These are phyloP conservation scores for Aspergillus cejpii DNA, from an alignment of 2,329 filamentous ascomycete genomes.

Conservation along the genomic window DNA sequence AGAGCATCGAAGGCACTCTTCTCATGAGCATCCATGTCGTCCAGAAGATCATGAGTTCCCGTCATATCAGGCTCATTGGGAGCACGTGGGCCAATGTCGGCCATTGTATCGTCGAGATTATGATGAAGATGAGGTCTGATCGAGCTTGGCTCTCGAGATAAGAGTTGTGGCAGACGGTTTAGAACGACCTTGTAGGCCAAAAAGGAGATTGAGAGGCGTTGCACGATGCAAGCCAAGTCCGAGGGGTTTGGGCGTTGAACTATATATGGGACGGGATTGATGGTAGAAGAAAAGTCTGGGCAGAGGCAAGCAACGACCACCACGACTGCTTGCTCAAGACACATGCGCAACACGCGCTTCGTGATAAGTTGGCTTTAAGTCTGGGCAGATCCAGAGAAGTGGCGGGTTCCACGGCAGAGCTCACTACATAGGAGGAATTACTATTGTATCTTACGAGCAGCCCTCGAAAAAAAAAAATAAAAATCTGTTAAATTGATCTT, in stretches of 20 bases:
- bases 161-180: constrained; percentile 10
- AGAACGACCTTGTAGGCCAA: constrained; percentile 5
- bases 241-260: constrained; percentile 11
- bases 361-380: constrained; percentile 18
- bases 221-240: constrained; percentile 20
- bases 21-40: constrained; percentile 53
- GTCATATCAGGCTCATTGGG: constrained; percentile 46
- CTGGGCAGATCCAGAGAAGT: constrained; percentile 12
- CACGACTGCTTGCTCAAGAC: constrained; percentile 12
- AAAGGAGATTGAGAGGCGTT: constrained; percentile 12
- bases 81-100: constrained; percentile 37
- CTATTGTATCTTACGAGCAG: too few species aligned
- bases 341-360: constrained; percentile 15
- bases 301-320: constrained; percentile 13
- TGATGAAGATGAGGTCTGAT: constrained; percentile 6
- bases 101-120: constrained; percentile 23
- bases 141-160: constrained; percentile 11
- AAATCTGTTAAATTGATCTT: neutral
- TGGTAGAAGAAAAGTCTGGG: constrained; percentile 14
- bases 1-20: constrained; percentile 65
- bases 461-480: constrained; percentile 9
- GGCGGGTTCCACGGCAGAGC: constrained; percentile 8
- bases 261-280: constrained; percentile 15
- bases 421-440: constrained; percentile 4
- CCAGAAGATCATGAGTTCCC: constrained; percentile 39